Evolutionary conservation across 257 asterid species (phyloP), one percentile per base, ranked within the genome.

Genomic region (Solanum chmielewskii): DNA sequence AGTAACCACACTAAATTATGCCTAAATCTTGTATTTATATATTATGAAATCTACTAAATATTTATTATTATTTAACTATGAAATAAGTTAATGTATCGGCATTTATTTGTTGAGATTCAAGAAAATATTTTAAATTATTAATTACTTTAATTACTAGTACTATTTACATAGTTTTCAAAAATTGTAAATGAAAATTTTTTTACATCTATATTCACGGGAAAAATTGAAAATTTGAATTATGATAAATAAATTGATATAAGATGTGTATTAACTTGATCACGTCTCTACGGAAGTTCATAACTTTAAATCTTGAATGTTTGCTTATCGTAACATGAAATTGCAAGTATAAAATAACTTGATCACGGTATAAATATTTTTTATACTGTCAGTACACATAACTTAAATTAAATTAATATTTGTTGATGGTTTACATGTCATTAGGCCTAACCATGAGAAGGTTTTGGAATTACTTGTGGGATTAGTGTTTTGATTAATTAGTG

Each of bases 371-470:
- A 78, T 15, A 3, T 2, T 16, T 45, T 27, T 8, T 45, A 78
- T 31, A 47, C 9, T 27, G 7, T 27, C 11, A 27, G 84, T 5
- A 12, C 18, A 80, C 1, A 47, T 1, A 80, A 78, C 0, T 27
- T 45, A 45, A 45, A 45, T 80, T 33, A 71, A 78, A 45, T 80
- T 33, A 71, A 71, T 33, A 18, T 27, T 47, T 20, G 5, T 89
- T 64, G 92, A 93, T 92, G 96, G 92, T 92, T 92, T 92, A 91
- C 95, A 93, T 94, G 98, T 92, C 96, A 94, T 87, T 86, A 90
- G 93, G 93, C 97, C 97, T 93, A 93, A 96, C 93, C 85, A 86
- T 31, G 27, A 74, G 88, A 52, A 56, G 14, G 45, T 73, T 86
- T 85, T 18, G 71, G 82, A 62, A 86, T 87, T 87, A 37, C 85